Base-by-base conservation (phyloP, 768 basidiomycete species). In the Boletus reticuloceps region DNA sequence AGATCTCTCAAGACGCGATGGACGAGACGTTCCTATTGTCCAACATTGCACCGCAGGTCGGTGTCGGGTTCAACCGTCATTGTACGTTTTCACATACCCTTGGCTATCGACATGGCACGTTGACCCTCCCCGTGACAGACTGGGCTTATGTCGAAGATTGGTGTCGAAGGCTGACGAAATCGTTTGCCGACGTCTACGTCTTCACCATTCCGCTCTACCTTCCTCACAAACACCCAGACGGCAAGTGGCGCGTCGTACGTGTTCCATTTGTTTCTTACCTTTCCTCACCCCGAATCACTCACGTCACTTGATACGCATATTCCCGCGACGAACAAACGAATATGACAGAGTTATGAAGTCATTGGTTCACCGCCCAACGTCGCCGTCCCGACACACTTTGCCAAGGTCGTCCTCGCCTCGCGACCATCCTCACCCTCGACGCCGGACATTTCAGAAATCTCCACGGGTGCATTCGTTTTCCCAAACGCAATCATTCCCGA, bases 201-300 rank as follows among this genome's bases (percentile, higher is more conserved):
- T 99, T 99, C 75, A 99, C 97, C 4, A 81, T 99, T 17, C 97
- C 97, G 1, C 77, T 99, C n/a, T 99, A 98, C 74, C 82, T 98
- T 3, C 97, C 97, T 1, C 84, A 82, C 47, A 81, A 82, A 47
- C 89, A 92, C 5, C 64, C 83, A 4, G 96, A 98, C 65, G 94
- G 95, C 11, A 98, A 96, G 74, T 98, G 89, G 88, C 85, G 92
- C 53, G 89, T 98, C 61, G 95, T 97, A 64, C 72, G 91, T 82
- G 4, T 40, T 17, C 49, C 34, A 1, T 19, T 12, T 29, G 2
- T 47, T 25, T 20, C 47, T 41, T 14, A 36, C 14, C 51, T 5
- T 39, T 6, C 9, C 19, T 50, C 8, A 14, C 37, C 36, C 44
- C 39, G 20, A 54, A 11, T 39, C 43, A 9, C 22, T 42, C 25